A percentile compares a stretch with the other conserved stretches of the same genome.
These are phyloP conservation scores for Venturia pyrina DNA, from an alignment of 2,329 filamentous ascomycete species.

Conservation along the genomic window DNA sequence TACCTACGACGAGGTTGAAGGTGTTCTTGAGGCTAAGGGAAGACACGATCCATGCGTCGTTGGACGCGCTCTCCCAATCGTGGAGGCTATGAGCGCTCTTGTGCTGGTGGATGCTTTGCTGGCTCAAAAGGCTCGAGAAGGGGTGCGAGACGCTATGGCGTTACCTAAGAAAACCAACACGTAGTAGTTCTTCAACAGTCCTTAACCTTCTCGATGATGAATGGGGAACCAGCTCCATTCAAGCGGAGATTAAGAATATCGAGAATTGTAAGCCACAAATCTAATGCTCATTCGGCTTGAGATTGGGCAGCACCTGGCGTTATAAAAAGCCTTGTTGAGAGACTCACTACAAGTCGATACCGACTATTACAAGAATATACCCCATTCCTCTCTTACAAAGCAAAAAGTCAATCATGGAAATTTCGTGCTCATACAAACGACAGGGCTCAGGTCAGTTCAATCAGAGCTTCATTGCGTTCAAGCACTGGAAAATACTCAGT, in stretches of 20 bases:
- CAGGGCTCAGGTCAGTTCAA: too few species aligned
- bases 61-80: conserved; percentile 75
- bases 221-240: too few species aligned
- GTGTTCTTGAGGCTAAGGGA: conserved; percentile 79
- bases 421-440: too few species aligned
- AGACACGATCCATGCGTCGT: conserved; percentile 92
- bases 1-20: conserved; percentile 66
- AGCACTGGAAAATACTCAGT: too few species aligned
- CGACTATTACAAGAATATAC: background rate
- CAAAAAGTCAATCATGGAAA: too few species aligned
- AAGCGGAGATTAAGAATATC: background rate
- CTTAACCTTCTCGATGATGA: background rate
- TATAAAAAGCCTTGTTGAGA: background rate
- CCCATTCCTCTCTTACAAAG: background rate
- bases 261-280: too few species aligned
- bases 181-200: background rate
- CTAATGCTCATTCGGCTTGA: background rate
- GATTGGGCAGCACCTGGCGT: background rate
- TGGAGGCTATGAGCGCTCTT: conserved; percentile 84
- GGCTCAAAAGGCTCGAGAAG: conserved; percentile 59
- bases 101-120: conserved; percentile 80
- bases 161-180: background rate
- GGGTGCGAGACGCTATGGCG: background rate
- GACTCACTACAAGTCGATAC: background rate
- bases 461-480: too few species aligned